Evolutionary conservation across 1,139 yeast genomes (phyloP).

Genomic region (Saccharomyces uvarum): DNA sequence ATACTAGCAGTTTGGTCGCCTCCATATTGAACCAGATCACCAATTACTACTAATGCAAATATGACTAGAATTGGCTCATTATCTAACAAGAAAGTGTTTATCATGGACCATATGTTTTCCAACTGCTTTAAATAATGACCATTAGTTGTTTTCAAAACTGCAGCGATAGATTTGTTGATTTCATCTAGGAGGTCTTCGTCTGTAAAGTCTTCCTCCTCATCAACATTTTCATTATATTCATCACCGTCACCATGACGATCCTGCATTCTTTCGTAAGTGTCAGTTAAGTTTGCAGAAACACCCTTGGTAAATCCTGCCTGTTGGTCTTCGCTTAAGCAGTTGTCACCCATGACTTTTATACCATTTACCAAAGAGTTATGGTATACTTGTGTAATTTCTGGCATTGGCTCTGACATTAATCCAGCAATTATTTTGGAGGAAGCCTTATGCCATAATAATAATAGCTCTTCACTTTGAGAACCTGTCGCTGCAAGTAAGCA

Average conservation of each 20-base stretch:
- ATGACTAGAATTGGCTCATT: constrained; percentile 60
- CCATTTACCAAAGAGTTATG: constrained; percentile 67
- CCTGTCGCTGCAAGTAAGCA: constrained; percentile 64
- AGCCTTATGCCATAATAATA: constrained; percentile 65
- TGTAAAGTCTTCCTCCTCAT: constrained; percentile 75
- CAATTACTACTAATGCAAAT: constrained; percentile 73
- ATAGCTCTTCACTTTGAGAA: constrained; percentile 45
- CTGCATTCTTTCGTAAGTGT: constrained; percentile 63
- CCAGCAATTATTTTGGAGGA: constrained; percentile 63
- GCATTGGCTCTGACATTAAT: constrained; percentile 69
- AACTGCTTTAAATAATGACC: constrained; percentile 58
- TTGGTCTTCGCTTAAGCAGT: constrained; percentile 51
- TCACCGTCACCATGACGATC: constrained; percentile 63
- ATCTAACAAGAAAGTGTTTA: constrained; percentile 52
- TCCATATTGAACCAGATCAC: constrained; percentile 73
- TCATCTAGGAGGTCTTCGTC: constrained; percentile 87
- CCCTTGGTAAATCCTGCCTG: constrained; percentile 52
- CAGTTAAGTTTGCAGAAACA: constrained; percentile 54
- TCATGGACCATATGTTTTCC: constrained; percentile 48
- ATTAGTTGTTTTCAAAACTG: constrained; percentile 60
- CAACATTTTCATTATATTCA: constrained; percentile 49
- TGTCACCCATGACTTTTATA: constrained; percentile 58
- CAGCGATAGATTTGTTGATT: constrained; percentile 67
- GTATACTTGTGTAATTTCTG: constrained; percentile 73
- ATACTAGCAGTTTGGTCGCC: constrained; percentile 62